Percentiles rank a stretch among this genome's conserved stretches.
These are phyloP conservation scores for Salvia hispanica DNA, from an alignment of 257 asterid species.

Conservation along the genomic window DNA sequence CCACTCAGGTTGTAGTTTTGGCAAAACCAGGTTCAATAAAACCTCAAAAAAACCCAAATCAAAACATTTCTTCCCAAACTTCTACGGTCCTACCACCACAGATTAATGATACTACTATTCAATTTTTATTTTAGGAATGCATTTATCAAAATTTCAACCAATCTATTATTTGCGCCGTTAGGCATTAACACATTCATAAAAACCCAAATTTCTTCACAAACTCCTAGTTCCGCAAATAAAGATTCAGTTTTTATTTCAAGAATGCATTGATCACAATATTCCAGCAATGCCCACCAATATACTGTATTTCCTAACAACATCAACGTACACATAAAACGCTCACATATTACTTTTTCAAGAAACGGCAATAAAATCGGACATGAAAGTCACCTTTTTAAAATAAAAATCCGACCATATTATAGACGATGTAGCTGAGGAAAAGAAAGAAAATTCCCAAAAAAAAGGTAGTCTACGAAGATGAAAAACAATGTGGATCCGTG, in stretches of 20 bases:
- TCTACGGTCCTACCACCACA: no score
- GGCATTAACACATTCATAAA: no score
- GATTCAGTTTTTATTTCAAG: neutral
- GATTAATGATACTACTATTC: no score
- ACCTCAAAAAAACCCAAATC: no score
- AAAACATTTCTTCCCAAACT: no score
- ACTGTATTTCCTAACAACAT: neutral
- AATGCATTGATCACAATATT: neutral
- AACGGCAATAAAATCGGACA: constrained; percentile 6
- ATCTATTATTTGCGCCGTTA: no score
- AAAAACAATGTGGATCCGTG: constrained; percentile 49
- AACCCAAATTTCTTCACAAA: neutral
- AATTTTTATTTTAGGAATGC: no score
- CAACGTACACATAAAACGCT: neutral
- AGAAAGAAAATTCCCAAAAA: constrained; percentile 66
- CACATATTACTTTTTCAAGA: neutral
- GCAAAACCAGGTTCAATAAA: neutral
- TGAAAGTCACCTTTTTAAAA: constrained; percentile 39
- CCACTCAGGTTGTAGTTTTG: constrained; percentile 6
- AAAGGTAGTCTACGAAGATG: constrained; percentile 54
- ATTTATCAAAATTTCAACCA: no score
- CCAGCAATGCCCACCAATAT: neutral
- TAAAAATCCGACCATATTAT: constrained; percentile 60
- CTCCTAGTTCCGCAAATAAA: neutral
- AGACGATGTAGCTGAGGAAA: constrained; percentile 62